A percentile compares a stretch with the other conserved stretches of the same genome.
Conservation (phyloP, 495 filamentous ascomycete species). For the Penicillium riverlandense region DNA sequence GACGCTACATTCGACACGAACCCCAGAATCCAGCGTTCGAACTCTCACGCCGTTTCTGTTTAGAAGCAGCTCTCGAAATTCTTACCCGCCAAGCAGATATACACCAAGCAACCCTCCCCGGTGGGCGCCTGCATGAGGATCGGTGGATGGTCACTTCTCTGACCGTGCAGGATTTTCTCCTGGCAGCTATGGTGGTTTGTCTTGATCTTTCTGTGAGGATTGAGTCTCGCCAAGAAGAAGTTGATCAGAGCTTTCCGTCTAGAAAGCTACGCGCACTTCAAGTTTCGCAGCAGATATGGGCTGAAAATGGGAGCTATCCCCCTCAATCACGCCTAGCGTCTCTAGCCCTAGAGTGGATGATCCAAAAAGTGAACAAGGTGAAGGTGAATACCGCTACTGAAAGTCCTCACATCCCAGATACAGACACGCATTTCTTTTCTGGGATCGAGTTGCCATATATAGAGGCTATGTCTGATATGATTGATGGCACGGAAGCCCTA, state of each 20-base stretch:
- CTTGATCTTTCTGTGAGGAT: slow-evolving; percentile 30
- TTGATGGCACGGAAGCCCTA: slow-evolving; percentile 18
- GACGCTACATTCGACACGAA: slow-evolving; percentile 28
- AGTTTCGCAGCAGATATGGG: slow-evolving; percentile 28
- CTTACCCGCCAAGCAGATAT: slow-evolving; percentile 26
- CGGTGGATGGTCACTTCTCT: slow-evolving; percentile 42
- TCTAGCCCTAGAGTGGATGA: slow-evolving; percentile 14
- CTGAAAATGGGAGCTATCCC: background rate
- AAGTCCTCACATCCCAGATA: background rate
- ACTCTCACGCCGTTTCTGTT: slow-evolving; percentile 31
- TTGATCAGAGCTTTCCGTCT: background rate
- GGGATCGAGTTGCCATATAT: slow-evolving; percentile 12
- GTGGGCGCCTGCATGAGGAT: slow-evolving; percentile 35
- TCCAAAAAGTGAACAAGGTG: slow-evolving; percentile 10
- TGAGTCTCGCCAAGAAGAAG: slow-evolving; percentile 1
- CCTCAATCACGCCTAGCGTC: slow-evolving; percentile 11
- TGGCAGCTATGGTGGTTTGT: slow-evolving; percentile 45
- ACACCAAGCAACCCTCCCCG: slow-evolving; percentile 26
- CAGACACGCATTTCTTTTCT: background rate
- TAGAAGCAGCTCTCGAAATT: slow-evolving; percentile 34
- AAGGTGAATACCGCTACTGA: background rate
- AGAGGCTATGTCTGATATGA: slow-evolving; percentile 23
- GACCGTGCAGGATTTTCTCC: slow-evolving; percentile 39
- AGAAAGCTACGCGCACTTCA: slow-evolving; percentile 19
- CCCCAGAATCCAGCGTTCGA: slow-evolving; percentile 16